Evolutionary conservation across 768 basidiomycete genomes (phyloP), one percentile per base, ranked within the genome.

Genomic region (Favolaschia claudopus): DNA sequence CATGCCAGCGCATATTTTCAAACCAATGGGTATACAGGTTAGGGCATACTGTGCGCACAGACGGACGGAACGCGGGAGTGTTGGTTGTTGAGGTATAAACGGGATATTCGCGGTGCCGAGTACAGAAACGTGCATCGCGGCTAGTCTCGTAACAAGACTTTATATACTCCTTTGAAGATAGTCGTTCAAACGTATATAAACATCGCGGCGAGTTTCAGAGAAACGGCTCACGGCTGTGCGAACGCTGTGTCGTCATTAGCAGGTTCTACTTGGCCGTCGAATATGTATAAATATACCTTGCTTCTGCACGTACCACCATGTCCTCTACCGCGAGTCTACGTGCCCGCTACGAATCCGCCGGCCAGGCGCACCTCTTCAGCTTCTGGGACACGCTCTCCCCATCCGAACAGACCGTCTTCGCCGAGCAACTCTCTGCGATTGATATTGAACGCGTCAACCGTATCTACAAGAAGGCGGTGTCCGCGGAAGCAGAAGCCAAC

Each of bases 371-470:
- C 72, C 85, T 99, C 69, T 85, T 98, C 75, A 81, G 87, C 31
- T 97, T 96, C 80, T 97, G 89, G 89, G 79, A 87, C 55, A 78
- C 80, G 33, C 88, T 99, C 58, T 76, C 85, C 40, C 75, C 86
- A 5, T 50, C 78, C 5, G 89, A 96, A 67, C 92, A 87, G 67
- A 70, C 75, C 8, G 70, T 83, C 9, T 84, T 99, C 52, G 71
- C 82, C 58, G 69, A 75, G 13, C 96, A 98, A 75, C 88, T 98
- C 64, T 81, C 85, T 43, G 74, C 82, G 12, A 87, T 99, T 71
- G 88, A 98, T 72, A 88, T 97, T 65, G 85, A 89, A 57, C 92
- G 95, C 63, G 95, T 99, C 59, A 98, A 98, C 79, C 84, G 87
- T 66, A 85, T 98, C 66, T 96, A 88, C 84, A 68, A 80, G 38